phyloP scores from a whole-genome alignment of 805 yeast genomes.

The Millerozyma miso region DNA sequence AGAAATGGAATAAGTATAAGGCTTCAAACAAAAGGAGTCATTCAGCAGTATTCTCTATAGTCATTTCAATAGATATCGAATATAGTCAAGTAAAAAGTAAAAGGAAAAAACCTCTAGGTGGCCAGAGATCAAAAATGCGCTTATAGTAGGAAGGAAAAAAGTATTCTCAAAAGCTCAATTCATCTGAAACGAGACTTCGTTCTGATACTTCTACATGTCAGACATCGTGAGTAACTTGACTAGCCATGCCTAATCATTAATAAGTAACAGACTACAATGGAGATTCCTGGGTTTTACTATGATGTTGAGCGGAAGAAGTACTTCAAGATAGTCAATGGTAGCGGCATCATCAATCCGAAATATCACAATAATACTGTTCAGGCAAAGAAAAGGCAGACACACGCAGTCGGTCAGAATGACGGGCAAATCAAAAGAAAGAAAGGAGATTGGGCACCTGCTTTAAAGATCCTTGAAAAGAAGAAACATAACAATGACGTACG shows the following conservation, averaged over 20 bases:
- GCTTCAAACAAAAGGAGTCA: no score
- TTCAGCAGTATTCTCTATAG: no score
- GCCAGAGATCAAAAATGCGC: no score
- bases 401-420: not conserved
- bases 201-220: no score
- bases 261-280: constrained; percentile 7
- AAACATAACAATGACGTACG: not conserved
- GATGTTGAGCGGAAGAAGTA: constrained; percentile 20
- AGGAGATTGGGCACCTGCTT: not conserved
- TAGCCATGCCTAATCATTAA: not conserved
- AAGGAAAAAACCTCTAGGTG: no score
- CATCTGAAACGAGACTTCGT: no score
- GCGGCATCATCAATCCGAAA: constrained; percentile 14
- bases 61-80: no score
- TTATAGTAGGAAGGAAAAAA: no score
- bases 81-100: no score
- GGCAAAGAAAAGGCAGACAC: constrained; percentile 13
- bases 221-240: no score
- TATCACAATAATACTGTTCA: constrained; percentile 24
- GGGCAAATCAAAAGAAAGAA: not conserved
- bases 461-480: not conserved
- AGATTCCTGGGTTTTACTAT: constrained; percentile 24
- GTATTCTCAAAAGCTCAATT: no score
- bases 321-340: constrained; percentile 27
- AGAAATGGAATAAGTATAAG: no score